Evolutionary conservation across 2,329 filamentous ascomycete species (phyloP), one percentile per base, ranked within the genome.

Genomic region (Aspergillus uvarum): DNA sequence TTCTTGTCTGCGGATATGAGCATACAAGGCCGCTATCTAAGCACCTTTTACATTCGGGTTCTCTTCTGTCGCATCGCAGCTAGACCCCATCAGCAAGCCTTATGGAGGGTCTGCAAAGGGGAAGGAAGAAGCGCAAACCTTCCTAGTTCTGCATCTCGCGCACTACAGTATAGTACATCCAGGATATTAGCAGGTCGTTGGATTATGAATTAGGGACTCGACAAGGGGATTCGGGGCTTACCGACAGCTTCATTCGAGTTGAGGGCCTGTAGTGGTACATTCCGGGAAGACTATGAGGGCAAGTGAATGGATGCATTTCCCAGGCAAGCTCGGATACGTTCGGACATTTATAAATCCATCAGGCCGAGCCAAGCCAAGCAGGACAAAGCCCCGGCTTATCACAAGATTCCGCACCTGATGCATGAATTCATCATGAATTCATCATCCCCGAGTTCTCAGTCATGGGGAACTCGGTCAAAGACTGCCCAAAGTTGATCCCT

Each of bases 181-280:
- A 16, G 12, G 1, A 16, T 11, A 12, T 35, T 16, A 16, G 32
- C 32, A 12, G 12, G 12, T 19, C 5, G n/a, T 1, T 10, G 11
- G 26, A 10, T 16, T 4, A 19, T 52, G 12, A 48, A 32, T 22
- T 22, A 19, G 32, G 0, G 10, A 8, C 12, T 24, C 16, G 3
- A 12, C 5, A 2, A 4, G 12, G 21, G 7, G 5, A 11, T 21
- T 16, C 5, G 14, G 7, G 26, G 7, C 24, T 48, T 57, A 58
- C 50, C 35, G 56, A 58, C n/a, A 58, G 38, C 50, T 58, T 58
- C 29, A 53, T 10, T 19, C 56, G 56, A 48, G 47, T 21, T 12
- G 26, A 32, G 8, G 24, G 14, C 24, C 38, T 26, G 12, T 50
- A 48, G 19, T 11, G 54, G 7, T 38, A 5, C 47, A 50, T 16